phyloP scores from a whole-genome alignment of 805 yeast genomes.

The Komagataella pseudopastoris region DNA sequence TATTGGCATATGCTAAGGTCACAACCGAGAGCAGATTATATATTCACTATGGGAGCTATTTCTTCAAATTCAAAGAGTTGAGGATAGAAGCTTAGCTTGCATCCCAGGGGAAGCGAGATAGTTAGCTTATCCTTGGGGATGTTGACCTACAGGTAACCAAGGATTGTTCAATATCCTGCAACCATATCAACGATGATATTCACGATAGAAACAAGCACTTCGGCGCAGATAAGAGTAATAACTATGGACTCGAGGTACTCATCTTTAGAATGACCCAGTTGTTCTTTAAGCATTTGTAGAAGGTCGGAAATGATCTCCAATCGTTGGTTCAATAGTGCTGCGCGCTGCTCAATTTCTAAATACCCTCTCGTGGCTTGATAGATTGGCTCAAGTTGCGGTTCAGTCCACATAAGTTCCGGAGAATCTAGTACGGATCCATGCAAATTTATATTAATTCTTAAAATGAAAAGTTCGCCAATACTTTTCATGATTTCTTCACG shows the following conservation, averaged over 20 bases:
- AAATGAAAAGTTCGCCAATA: constrained; percentile 88
- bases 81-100: background rate
- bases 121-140: background rate
- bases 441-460: constrained; percentile 67
- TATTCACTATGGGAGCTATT: too few relatives aligned
- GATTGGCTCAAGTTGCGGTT: constrained; percentile 94
- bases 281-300: constrained; percentile 93
- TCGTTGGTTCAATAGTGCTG: constrained; percentile 78
- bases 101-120: background rate
- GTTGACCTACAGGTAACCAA: background rate
- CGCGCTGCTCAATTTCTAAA: constrained; percentile 89
- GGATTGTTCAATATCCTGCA: constrained; percentile 17
- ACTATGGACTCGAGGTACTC: constrained; percentile 65
- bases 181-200: constrained; percentile 32
- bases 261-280: constrained; percentile 83
- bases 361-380: constrained; percentile 96
- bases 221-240: constrained; percentile 81
- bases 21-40: too few relatives aligned
- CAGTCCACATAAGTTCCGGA: constrained; percentile 98
- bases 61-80: too few relatives aligned
- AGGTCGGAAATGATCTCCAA: constrained; percentile 88
- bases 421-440: constrained; percentile 89
- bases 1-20: too few relatives aligned
- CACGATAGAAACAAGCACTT: constrained; percentile 76
- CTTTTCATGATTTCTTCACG: constrained; percentile 94